A percentile compares a stretch with the other conserved stretches of the same genome.
These are phyloP conservation scores for Stropharia rugosoannulata DNA, from an alignment of 768 basidiomycete genomes.

Conservation along the genomic window DNA sequence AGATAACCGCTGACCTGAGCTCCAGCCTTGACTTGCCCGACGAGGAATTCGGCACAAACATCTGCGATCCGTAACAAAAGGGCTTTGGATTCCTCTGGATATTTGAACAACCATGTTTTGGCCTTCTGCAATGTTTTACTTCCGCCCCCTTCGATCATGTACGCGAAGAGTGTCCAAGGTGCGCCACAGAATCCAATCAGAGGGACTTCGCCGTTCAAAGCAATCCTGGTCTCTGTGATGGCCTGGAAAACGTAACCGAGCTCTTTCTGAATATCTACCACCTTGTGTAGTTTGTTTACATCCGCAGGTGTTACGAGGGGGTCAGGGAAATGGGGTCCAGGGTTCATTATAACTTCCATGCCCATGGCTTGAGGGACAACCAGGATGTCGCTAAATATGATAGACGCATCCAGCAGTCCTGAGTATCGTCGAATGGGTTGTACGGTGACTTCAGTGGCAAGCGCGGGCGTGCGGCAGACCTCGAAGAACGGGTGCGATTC, in stretches of 20 bases:
- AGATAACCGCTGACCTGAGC: conserved; percentile 70
- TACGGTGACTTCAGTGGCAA: conserved; percentile 87
- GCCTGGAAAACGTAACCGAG: conserved; percentile 93
- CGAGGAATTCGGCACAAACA: conserved; percentile 85
- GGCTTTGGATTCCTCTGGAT: conserved; percentile 80
- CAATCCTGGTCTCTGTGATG: conserved; percentile 79
- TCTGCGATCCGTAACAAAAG: conserved; percentile 81
- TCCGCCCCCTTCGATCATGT: conserved; percentile 97
- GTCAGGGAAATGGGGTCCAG: conserved; percentile 84
- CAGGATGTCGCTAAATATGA: conserved; percentile 98
- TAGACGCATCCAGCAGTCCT: conserved; percentile 89
- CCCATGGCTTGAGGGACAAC: conserved; percentile 98
- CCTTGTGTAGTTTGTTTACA: conserved; percentile 52
- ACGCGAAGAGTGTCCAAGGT: conserved; percentile 97
- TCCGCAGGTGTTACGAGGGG: conserved; percentile 82
- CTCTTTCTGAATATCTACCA: conserved; percentile 80
- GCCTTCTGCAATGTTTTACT: conserved; percentile 88
- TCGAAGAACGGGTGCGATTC: conserved; percentile 92
- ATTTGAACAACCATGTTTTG: conserved; percentile 93
- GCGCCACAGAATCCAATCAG: conserved; percentile 97
- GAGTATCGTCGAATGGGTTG: conserved; percentile 91
- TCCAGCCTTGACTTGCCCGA: conserved; percentile 92
- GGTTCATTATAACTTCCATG: conserved; percentile 93
- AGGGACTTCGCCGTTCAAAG: conserved; percentile 85
- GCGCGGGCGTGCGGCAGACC: conserved; percentile 86